phyloP scores from a whole-genome alignment of 139 green algal species.

The Dunaliella primolecta region DNA sequence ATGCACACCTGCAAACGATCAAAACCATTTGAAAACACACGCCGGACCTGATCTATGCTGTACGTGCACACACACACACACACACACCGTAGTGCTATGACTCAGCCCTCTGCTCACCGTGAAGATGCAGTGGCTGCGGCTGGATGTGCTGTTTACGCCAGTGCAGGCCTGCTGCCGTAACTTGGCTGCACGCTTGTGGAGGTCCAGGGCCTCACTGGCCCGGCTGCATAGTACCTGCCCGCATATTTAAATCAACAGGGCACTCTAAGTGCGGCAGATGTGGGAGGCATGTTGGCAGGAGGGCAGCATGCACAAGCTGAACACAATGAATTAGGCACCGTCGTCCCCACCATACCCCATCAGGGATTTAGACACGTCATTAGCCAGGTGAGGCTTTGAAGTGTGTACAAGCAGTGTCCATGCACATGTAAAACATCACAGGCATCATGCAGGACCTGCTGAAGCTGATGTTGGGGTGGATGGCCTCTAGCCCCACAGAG shows the following conservation, averaged over 20 bases:
- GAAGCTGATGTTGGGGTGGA: no score
- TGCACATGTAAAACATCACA: no score
- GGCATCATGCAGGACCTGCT: no score
- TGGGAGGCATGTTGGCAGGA: no score
- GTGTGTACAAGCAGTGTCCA: background rate
- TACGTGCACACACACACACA: background rate
- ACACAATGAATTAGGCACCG: background rate
- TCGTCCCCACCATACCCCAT: background rate
- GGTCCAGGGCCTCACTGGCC: slow-evolving; percentile 41
- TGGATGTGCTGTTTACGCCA: slow-evolving; percentile 63
- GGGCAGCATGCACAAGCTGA: background rate
- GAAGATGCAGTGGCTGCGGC: slow-evolving; percentile 76
- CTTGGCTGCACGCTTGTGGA: slow-evolving; percentile 39
- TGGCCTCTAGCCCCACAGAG: no score
- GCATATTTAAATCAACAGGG: background rate
- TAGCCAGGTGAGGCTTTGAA: no score
- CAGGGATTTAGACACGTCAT: background rate
- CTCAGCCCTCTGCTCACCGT: slow-evolving; percentile 34
- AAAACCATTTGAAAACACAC: background rate
- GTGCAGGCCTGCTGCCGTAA: slow-evolving; percentile 62
- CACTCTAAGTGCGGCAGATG: background rate
- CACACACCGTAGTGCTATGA: background rate
- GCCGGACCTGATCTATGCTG: background rate
- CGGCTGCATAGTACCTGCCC: slow-evolving; percentile 35
- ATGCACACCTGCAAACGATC: background rate